Conservation (phyloP, 805 yeast species). For the Metschnikowia corniflorae region DNA sequence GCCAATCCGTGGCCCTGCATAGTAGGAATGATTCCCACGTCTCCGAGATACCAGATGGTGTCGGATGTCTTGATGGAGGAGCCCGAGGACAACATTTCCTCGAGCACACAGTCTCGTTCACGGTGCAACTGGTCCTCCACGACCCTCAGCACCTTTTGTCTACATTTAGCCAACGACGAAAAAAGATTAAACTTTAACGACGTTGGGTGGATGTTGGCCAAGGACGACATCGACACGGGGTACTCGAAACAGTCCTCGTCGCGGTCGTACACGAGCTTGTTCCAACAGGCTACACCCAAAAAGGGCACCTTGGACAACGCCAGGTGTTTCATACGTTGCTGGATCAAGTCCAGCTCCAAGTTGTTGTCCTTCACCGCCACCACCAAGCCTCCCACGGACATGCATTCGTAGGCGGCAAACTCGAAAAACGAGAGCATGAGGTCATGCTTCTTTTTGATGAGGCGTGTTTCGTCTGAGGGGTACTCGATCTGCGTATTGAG, state of each 20-base stretch:
- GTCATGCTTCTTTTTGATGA: slow-evolving; percentile 34
- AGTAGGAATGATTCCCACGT: slow-evolving; percentile 54
- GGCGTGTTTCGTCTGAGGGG: slow-evolving; percentile 14
- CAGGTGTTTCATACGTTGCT: slow-evolving; percentile 24
- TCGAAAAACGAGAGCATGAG: slow-evolving; percentile 51
- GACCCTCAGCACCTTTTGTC: slow-evolving; percentile 48
- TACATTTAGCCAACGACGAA: slow-evolving; percentile 41
- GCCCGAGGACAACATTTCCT: slow-evolving; percentile 14
- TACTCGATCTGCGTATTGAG: slow-evolving; percentile 32
- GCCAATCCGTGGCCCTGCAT: slow-evolving; percentile 62
- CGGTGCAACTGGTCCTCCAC: slow-evolving; percentile 45
- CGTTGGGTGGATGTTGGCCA: slow-evolving; percentile 28
- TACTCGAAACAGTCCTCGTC: slow-evolving; percentile 23
- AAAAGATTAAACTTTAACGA: slow-evolving; percentile 35
- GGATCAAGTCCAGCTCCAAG: slow-evolving; percentile 33
- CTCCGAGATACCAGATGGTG: slow-evolving; percentile 54
- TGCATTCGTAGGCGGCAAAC: slow-evolving; percentile 48
- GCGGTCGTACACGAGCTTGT: slow-evolving; percentile 22
- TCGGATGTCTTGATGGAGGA: slow-evolving; percentile 34
- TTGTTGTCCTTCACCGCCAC: slow-evolving; percentile 47
- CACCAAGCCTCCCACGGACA: slow-evolving; percentile 48
- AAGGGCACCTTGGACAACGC: slow-evolving; percentile 38
- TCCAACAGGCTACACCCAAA: slow-evolving; percentile 53
- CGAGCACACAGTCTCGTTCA: slow-evolving; percentile 41
- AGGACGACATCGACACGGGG: slow-evolving; percentile 19